A percentile compares a stretch with the other conserved stretches of the same genome.
Conservation (phyloP, 306 rosid species). For the Oemleria cerasiformis region DNA sequence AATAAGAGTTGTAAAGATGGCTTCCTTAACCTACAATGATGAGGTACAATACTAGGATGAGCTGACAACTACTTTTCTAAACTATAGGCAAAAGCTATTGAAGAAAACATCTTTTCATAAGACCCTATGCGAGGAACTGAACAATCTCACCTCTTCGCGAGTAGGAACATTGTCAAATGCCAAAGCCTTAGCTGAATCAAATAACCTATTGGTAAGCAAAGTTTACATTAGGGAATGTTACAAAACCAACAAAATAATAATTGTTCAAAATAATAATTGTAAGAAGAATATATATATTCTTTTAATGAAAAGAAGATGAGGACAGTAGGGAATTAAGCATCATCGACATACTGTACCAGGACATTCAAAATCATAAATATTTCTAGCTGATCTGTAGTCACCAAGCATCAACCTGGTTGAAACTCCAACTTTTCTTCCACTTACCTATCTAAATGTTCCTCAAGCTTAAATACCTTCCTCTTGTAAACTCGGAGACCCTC, state of each 20-base stretch:
- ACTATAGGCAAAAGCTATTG: not conserved
- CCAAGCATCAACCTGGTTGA: not conserved
- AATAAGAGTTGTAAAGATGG: slow-evolving; percentile 70
- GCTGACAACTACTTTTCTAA: slow-evolving; percentile 9
- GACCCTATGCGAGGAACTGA: slow-evolving; percentile 14
- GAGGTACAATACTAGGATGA: slow-evolving; percentile 11
- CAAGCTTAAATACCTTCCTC: slow-evolving; percentile 81
- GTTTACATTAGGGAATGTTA: too few relatives aligned
- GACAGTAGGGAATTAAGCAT: not conserved
- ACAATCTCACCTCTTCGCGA: slow-evolving; percentile 57
- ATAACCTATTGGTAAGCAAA: slow-evolving; percentile 44
- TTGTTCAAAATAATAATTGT: too few relatives aligned
- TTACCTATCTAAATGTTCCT: slow-evolving; percentile 84
- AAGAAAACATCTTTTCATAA: slow-evolving; percentile 6
- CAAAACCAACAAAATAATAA: too few relatives aligned
- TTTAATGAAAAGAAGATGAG: too few relatives aligned
- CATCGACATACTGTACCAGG: not conserved
- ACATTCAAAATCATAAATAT: not conserved
- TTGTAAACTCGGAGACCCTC: slow-evolving; percentile 82
- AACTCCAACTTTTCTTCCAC: slow-evolving; percentile 13
- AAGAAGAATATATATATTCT: too few relatives aligned
- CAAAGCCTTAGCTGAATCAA: slow-evolving; percentile 88
- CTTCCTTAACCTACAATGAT: slow-evolving; percentile 68
- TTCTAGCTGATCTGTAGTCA: slow-evolving; percentile 3
- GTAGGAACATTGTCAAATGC: slow-evolving; percentile 74